Evolutionary conservation across 2,329 filamentous ascomycete species (phyloP), one percentile per base, ranked within the genome.

Genomic region (Arthrobotrys sphaeroides): DNA sequence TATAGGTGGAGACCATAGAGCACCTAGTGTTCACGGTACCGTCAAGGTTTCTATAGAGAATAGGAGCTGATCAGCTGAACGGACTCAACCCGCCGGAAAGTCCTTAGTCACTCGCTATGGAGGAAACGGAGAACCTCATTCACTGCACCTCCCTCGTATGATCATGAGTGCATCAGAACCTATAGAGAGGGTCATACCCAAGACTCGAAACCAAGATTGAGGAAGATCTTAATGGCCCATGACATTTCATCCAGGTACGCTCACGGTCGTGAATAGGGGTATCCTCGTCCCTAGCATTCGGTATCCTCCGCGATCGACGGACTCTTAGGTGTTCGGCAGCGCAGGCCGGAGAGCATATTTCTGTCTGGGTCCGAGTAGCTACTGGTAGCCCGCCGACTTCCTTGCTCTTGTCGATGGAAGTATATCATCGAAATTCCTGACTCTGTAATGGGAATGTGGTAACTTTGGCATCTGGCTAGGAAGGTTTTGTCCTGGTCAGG

Each of bases 301-400:
- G 65, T 20, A 61, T 22, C 22, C 43, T 69, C 55, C 55, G 65
- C 26, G 65, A 61, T 69, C 65, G 43, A 53, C 55, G 22, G 47
- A 7, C 36, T 59, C 9, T 18, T 45, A 16, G 31, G 10, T 22
- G 33, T 38, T 36, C 53, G 65, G 65, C 16, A 61, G 6, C 43
- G 43, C 9, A 51, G 36, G n/a, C 22, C 65, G 65, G 65, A 49
- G 40, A 20, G 4, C 51, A 9, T 13, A 57, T 38, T 36, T n/a
- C n/a, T n/a, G n/a, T n/a, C n/a, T n/a, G n/a, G n/a, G n/a, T n/a
- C n/a, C n/a, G n/a, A n/a, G n/a, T n/a, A n/a, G n/a, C n/a, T n/a
- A n/a, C n/a, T n/a, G n/a, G n/a, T n/a, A n/a, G n/a, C n/a, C n/a
- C n/a, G n/a, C n/a, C n/a, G n/a, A n/a, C n/a, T n/a, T n/a, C n/a